These are phyloP conservation scores for Cryphonectria carpinicola DNA, from an alignment of 2,329 filamentous ascomycete genomes.

Conservation along the genomic window DNA sequence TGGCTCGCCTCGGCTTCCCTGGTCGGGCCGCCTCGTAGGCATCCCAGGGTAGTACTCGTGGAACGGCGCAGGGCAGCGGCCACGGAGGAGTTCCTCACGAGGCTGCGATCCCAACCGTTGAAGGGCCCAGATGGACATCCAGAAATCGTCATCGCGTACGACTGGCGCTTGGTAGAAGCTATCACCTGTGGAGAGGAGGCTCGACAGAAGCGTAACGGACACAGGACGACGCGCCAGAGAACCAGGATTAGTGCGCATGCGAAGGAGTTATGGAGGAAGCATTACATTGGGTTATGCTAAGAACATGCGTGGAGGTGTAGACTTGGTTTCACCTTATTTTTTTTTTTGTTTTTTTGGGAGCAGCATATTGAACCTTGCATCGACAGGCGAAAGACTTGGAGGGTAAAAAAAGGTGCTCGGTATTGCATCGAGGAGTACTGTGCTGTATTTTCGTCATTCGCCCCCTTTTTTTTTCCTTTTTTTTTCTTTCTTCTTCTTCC, in stretches of 20 bases:
- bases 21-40: slow-evolving; percentile 15
- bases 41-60: slow-evolving; percentile 39
- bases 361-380: background rate
- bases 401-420: background rate
- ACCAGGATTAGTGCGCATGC: slow-evolving; percentile 20
- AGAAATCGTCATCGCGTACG: slow-evolving; percentile 40
- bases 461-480: too few species aligned
- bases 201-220: slow-evolving; percentile 32
- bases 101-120: slow-evolving; percentile 33
- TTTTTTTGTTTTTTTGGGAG: background rate
- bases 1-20: slow-evolving; percentile 15
- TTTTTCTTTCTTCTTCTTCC: background rate
- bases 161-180: slow-evolving; percentile 45
- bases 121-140: slow-evolving; percentile 34
- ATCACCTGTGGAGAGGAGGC: slow-evolving; percentile 34
- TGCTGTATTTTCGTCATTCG: slow-evolving; percentile 9
- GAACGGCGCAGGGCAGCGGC: slow-evolving; percentile 38
- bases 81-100: slow-evolving; percentile 37
- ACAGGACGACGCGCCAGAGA: slow-evolving; percentile 18
- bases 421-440: slow-evolving; percentile 14
- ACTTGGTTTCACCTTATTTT: background rate
- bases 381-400: background rate
- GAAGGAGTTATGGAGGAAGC: slow-evolving; percentile 33
- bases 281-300: slow-evolving; percentile 33
- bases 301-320: background rate